Conservation (phyloP, 805 yeast species). For the Candida boleticola region DNA sequence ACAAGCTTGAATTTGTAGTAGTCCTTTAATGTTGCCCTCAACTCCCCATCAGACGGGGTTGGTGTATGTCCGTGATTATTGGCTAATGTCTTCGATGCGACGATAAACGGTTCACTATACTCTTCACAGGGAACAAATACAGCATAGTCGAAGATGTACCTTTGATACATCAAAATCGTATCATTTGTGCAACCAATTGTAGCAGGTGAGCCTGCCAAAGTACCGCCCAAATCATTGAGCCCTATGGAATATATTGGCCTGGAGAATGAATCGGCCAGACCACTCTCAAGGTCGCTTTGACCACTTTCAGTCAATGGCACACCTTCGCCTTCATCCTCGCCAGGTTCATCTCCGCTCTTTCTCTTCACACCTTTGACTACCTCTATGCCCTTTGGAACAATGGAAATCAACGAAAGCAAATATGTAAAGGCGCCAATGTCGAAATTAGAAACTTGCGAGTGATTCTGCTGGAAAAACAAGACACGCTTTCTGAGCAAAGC, state of each 20-base stretch:
- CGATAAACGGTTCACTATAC: constrained; percentile 13
- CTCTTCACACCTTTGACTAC: neutral
- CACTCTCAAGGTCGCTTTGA: too few species aligned
- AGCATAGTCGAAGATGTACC: constrained; percentile 47
- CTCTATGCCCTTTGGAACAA: constrained; percentile 57
- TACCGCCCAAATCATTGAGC: constrained; percentile 47
- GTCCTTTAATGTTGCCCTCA: constrained; percentile 34
- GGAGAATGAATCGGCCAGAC: constrained; percentile 25
- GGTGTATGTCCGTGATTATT: constrained; percentile 8
- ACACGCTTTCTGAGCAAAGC: constrained; percentile 58
- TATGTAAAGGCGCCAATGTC: constrained; percentile 49
- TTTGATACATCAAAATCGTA: constrained; percentile 56
- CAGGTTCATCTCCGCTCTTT: neutral
- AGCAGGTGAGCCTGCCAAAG: constrained; percentile 13
- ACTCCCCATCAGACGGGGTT: constrained; percentile 6
- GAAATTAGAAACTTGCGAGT: constrained; percentile 14
- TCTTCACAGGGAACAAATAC: constrained; percentile 19
- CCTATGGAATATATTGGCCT: constrained; percentile 64
- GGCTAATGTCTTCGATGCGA: constrained; percentile 11
- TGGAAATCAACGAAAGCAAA: constrained; percentile 56
- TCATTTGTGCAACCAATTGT: constrained; percentile 67
- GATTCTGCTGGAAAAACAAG: constrained; percentile 40
- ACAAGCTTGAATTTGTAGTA: constrained; percentile 34
- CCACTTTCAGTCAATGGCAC: neutral
- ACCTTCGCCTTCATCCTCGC: neutral